These are phyloP conservation scores for Aegilops sharonensis DNA, from an alignment of 176 grass and related monocot species.

Conservation along the genomic window DNA sequence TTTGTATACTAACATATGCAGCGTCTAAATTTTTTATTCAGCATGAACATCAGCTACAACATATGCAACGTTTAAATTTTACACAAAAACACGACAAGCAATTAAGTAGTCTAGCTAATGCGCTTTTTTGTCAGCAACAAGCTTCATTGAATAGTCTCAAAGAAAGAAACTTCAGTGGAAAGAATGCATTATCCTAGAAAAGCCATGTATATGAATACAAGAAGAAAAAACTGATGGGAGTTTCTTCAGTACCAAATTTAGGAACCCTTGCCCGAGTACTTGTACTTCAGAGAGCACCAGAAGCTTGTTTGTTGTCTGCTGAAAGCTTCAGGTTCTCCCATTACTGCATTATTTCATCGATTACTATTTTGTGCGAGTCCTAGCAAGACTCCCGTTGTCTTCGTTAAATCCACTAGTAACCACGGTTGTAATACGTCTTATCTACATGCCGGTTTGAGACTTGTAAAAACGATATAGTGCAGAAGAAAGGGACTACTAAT, in stretches of 20 bases:
- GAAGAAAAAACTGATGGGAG: slow-evolving; percentile 7
- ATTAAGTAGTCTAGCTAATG: not conserved
- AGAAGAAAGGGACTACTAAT: not conserved
- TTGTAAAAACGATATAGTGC: not conserved
- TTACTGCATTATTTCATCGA: slow-evolving; percentile 1
- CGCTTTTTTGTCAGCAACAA: not conserved
- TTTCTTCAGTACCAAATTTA: not conserved
- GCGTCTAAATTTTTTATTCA: not conserved
- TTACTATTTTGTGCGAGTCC: not conserved
- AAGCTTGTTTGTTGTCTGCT: not conserved
- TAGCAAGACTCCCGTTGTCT: not conserved
- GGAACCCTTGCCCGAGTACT: not conserved
- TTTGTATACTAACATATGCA: not conserved
- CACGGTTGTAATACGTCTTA: not conserved
- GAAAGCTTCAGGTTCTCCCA: not conserved
- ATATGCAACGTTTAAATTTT: not conserved
- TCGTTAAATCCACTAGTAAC: slow-evolving; percentile 12
- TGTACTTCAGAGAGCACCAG: not conserved
- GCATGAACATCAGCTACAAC: too few relatives aligned
- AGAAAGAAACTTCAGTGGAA: not conserved
- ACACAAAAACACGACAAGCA: not conserved
- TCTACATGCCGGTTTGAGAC: not conserved
- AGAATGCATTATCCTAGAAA: not conserved
- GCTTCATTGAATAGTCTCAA: not conserved
- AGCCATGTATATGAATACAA: not conserved